Evolutionary conservation across 768 basidiomycete species (phyloP).

Genomic region (Obba rivulosa): DNA sequence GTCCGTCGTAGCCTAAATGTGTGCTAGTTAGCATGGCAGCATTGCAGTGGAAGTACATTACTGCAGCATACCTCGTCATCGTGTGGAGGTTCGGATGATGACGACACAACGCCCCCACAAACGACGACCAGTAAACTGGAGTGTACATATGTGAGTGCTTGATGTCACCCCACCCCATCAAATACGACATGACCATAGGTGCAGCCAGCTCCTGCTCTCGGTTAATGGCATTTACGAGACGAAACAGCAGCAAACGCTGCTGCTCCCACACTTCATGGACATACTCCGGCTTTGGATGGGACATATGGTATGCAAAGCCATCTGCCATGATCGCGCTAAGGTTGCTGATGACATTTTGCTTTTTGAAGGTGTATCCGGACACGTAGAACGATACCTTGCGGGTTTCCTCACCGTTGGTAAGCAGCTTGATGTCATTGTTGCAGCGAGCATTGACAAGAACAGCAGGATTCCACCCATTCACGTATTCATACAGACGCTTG

Average conservation of each 20-base stretch:
- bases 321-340: slow-evolving; percentile 30
- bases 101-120: slow-evolving; percentile 15
- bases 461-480: slow-evolving; percentile 22
- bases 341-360: slow-evolving; percentile 30
- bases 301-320: slow-evolving; percentile 23
- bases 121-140: slow-evolving; percentile 29
- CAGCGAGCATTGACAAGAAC: slow-evolving; percentile 22
- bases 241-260: slow-evolving; percentile 28
- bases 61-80: too few species aligned
- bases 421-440: slow-evolving; percentile 39
- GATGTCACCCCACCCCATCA: slow-evolving; percentile 40
- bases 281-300: slow-evolving; percentile 6
- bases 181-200: slow-evolving; percentile 34
- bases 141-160: slow-evolving; percentile 32
- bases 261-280: slow-evolving; percentile 16
- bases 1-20: too few species aligned
- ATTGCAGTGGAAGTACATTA: too few species aligned
- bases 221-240: slow-evolving; percentile 28
- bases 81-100: too few species aligned
- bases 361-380: slow-evolving; percentile 30
- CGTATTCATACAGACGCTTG: slow-evolving; percentile 9
- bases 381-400: slow-evolving; percentile 30
- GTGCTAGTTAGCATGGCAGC: too few species aligned
- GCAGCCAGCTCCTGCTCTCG: slow-evolving; percentile 32
- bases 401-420: slow-evolving; percentile 32